phyloP scores from a whole-genome alignment of 2,329 filamentous ascomycete species.

The Pseudocercospora fijiensis region DNA sequence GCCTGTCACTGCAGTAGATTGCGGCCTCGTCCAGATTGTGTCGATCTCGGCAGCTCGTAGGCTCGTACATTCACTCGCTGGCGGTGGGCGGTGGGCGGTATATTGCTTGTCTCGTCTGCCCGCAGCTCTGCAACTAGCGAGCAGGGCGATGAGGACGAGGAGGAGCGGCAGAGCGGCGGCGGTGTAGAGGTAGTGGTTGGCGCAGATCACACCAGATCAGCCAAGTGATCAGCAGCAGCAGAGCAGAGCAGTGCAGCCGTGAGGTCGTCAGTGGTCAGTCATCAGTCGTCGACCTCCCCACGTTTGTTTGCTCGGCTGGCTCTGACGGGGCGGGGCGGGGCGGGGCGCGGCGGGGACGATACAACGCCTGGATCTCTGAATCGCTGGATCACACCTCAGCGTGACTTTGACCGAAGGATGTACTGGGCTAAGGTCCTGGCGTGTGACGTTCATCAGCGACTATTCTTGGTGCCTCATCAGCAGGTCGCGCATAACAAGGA shows the following conservation, averaged over 20 bases:
- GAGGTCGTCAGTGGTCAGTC: no score
- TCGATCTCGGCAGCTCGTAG: background rate
- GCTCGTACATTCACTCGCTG: background rate
- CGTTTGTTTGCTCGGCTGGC: no score
- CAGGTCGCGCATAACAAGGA: background rate
- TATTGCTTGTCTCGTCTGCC: background rate
- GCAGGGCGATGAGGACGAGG: background rate
- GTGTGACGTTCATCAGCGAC: background rate
- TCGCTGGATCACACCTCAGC: background rate
- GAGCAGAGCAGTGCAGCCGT: no score
- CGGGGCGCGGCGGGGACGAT: no score
- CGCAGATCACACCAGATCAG: background rate
- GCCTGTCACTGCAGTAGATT: background rate
- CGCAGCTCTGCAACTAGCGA: background rate
- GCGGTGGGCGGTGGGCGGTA: background rate
- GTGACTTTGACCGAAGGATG: constrained; percentile 1
- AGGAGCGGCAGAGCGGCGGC: background rate
- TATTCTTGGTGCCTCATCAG: background rate
- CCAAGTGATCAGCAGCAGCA: background rate
- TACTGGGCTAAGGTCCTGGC: no score
- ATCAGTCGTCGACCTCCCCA: background rate
- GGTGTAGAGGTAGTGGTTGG: background rate
- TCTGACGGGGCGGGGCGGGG: no score
- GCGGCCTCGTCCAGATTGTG: background rate
- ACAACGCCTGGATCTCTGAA: no score